These are phyloP conservation scores for Yarrowia porcina DNA, from an alignment of 805 yeast species.

Conservation along the genomic window DNA sequence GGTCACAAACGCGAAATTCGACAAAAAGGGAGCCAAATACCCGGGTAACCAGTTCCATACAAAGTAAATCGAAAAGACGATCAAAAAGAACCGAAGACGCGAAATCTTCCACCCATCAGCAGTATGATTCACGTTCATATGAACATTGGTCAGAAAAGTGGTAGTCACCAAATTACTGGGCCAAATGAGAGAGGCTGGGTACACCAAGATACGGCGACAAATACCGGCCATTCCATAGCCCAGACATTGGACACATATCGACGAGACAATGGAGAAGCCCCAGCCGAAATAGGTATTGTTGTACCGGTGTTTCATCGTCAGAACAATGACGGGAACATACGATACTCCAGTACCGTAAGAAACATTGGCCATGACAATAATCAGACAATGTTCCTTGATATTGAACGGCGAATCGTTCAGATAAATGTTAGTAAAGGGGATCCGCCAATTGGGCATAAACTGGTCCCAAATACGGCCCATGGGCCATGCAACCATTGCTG, in stretches of 20 bases:
- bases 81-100: constrained; percentile 48
- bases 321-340: constrained; percentile 55
- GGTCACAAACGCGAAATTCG: constrained; percentile 56
- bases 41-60: constrained; percentile 62
- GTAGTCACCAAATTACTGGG: constrained; percentile 61
- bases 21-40: constrained; percentile 55
- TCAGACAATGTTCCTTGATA: constrained; percentile 59
- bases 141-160: constrained; percentile 55
- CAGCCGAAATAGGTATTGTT: constrained; percentile 42
- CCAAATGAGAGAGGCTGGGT: constrained; percentile 68
- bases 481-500: constrained; percentile 64
- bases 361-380: constrained; percentile 52
- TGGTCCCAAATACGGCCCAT: constrained; percentile 52
- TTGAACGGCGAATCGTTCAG: constrained; percentile 64
- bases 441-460: constrained; percentile 37
- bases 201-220: constrained; percentile 55
- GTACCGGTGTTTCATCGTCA: constrained; percentile 52
- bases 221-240: constrained; percentile 70
- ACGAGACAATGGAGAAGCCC: constrained; percentile 55
- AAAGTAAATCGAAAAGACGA: constrained; percentile 43
- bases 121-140: constrained; percentile 47
- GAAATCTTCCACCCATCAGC: constrained; percentile 63
- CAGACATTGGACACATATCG: constrained; percentile 56
- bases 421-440: constrained; percentile 35
- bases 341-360: constrained; percentile 47